Percentiles rank a stretch among this genome's conserved stretches.
phyloP scores from a whole-genome alignment of 2,329 filamentous ascomycete genomes.

The Capronia coronata region DNA sequence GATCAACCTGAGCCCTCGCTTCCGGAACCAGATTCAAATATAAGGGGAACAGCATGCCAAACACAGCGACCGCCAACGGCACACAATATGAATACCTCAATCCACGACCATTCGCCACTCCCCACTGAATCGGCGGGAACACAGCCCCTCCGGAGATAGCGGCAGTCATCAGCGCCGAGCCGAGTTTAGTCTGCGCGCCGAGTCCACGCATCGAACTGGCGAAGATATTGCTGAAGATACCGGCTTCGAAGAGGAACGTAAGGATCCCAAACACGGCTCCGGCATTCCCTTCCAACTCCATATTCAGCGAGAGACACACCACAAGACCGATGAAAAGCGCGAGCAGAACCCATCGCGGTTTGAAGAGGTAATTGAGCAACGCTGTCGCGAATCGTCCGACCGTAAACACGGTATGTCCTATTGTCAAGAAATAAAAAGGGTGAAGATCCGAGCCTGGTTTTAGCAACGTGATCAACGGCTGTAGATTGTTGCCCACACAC shows the following conservation, averaged over 20 bases:
- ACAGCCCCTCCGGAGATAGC: slow-evolving; percentile 50
- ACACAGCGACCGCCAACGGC: slow-evolving; percentile 47
- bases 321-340: slow-evolving; percentile 50
- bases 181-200: slow-evolving; percentile 53
- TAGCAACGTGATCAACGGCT: slow-evolving; percentile 39
- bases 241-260: slow-evolving; percentile 55
- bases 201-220: slow-evolving; percentile 53
- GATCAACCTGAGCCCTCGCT: slow-evolving; percentile 48
- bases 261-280: slow-evolving; percentile 47
- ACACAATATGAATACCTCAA: slow-evolving; percentile 49
- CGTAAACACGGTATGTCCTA: slow-evolving; percentile 54
- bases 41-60: slow-evolving; percentile 48
- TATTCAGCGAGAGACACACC: slow-evolving; percentile 47
- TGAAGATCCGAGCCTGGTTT: slow-evolving; percentile 29
- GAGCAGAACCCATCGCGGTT: slow-evolving; percentile 53
- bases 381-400: slow-evolving; percentile 53
- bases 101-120: slow-evolving; percentile 37
- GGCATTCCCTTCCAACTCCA: slow-evolving; percentile 41
- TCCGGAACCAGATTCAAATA: slow-evolving; percentile 47
- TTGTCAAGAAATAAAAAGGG: slow-evolving; percentile 44
- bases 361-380: slow-evolving; percentile 48
- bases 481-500: slow-evolving; percentile 46
- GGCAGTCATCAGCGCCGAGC: slow-evolving; percentile 48
- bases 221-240: slow-evolving; percentile 54
- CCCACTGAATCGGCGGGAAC: slow-evolving; percentile 50